Conservation (phyloP, 331 rosid genomes). For the Rhamnella rubrinervis region DNA sequence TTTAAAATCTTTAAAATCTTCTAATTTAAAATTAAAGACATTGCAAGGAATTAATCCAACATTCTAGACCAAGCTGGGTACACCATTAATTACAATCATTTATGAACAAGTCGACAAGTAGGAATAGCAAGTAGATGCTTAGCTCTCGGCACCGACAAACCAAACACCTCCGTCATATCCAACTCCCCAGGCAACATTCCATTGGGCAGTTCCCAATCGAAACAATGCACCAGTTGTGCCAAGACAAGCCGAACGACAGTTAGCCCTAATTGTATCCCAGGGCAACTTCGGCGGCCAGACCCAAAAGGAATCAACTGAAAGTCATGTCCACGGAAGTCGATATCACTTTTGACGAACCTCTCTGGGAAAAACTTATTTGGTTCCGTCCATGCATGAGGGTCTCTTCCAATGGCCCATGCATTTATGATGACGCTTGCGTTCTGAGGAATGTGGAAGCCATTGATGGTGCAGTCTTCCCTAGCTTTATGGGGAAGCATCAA, state of each 20-base stretch:
- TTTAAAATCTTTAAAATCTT: no score
- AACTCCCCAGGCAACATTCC: constrained; percentile 30
- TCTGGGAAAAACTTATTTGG: background rate
- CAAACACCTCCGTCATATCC: constrained; percentile 61
- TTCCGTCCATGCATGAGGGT: background rate
- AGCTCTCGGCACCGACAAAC: constrained; percentile 29
- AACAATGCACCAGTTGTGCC: constrained; percentile 63
- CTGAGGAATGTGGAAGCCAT: constrained; percentile 20
- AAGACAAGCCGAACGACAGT: constrained; percentile 20
- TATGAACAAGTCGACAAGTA: constrained; percentile 28
- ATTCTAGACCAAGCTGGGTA: no score
- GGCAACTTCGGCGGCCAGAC: background rate
- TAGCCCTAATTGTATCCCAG: background rate
- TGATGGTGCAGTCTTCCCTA: constrained; percentile 4
- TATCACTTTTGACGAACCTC: background rate
- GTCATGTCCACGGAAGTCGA: background rate
- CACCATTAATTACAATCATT: background rate
- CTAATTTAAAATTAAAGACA: no score
- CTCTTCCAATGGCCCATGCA: background rate
- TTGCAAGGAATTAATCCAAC: no score
- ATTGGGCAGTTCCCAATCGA: constrained; percentile 56
- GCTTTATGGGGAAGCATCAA: constrained; percentile 11
- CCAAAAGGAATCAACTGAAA: constrained; percentile 14
- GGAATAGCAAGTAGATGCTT: constrained; percentile 4
- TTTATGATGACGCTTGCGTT: background rate